Evolutionary conservation across 148 eudicot genomes (phyloP).

Genomic region (Heliamphora exappendiculata): DNA sequence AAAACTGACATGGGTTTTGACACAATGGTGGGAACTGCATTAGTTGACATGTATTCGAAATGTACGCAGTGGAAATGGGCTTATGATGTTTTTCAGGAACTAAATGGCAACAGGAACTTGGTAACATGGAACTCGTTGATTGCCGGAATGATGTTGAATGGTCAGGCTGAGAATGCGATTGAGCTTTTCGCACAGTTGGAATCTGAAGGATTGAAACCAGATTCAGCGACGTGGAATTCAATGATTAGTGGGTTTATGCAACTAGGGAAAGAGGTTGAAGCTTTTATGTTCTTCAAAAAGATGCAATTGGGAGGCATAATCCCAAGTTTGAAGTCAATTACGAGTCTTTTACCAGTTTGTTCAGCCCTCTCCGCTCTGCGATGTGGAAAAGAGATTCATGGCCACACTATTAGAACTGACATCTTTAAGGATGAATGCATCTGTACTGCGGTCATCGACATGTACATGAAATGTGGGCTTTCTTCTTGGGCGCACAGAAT

Average conservation of each 20-base stretch:
- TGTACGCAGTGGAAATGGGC: no score
- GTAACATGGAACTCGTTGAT: constrained; percentile 78
- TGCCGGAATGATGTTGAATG: constrained; percentile 56
- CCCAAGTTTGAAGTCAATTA: constrained; percentile 49
- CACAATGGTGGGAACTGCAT: constrained; percentile 60
- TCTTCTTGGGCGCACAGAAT: constrained; percentile 37
- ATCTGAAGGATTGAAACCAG: constrained; percentile 49
- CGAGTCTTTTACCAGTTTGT: constrained; percentile 63
- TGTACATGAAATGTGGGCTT: constrained; percentile 77
- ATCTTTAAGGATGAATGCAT: constrained; percentile 44
- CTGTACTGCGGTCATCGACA: constrained; percentile 60
- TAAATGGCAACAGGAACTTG: constrained; percentile 47
- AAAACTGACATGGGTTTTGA: constrained; percentile 42
- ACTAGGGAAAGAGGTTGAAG: constrained; percentile 47
- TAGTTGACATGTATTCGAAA: constrained; percentile 78
- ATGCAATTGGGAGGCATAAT: constrained; percentile 40
- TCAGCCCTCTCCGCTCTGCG: constrained; percentile 37
- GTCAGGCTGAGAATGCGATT: constrained; percentile 44
- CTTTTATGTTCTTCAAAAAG: constrained; percentile 50
- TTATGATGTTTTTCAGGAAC: constrained; percentile 46
- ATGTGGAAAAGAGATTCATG: constrained; percentile 65
- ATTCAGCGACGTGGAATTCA: constrained; percentile 80
- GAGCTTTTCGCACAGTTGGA: constrained; percentile 46
- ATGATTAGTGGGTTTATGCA: constrained; percentile 68
- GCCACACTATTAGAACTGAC: constrained; percentile 35